Percentiles rank a stretch among this genome's conserved stretches.
Conservation (phyloP, 2,329 filamentous ascomycete genomes). For the Aspergillus sp. region DNA sequence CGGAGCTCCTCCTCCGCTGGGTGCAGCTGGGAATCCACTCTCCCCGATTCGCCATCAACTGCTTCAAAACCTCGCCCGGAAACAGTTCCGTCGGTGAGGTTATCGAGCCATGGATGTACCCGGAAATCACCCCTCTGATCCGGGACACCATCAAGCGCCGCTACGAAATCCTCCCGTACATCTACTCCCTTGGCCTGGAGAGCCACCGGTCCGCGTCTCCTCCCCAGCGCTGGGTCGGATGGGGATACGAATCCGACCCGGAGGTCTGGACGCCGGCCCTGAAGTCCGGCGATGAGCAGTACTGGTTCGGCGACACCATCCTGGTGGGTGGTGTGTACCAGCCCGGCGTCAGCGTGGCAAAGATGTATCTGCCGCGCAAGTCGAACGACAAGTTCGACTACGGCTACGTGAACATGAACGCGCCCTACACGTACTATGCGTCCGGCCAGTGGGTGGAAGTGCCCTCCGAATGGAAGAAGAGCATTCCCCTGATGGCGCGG, state of each 20-base stretch:
- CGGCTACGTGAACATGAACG: constrained; percentile 62
- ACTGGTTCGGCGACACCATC: constrained; percentile 67
- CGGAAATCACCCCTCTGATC: constrained; percentile 61
- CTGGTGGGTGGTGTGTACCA: constrained; percentile 68
- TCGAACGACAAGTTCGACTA: constrained; percentile 43
- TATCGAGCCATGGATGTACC: constrained; percentile 77
- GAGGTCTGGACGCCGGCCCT: constrained; percentile 63
- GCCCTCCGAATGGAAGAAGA: constrained; percentile 50
- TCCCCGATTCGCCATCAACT: constrained; percentile 72
- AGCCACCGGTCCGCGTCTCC: constrained; percentile 61
- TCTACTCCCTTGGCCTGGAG: constrained; percentile 63
- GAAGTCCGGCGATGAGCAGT: constrained; percentile 66
- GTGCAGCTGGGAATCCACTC: constrained; percentile 69
- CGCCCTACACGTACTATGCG: constrained; percentile 56
- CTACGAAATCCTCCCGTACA: constrained; percentile 69
- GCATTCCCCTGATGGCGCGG: constrained; percentile 56
- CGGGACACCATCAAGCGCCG: constrained; percentile 65
- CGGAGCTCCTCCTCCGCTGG: constrained; percentile 70
- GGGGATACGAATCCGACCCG: constrained; percentile 66
- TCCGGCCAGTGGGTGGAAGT: constrained; percentile 55
- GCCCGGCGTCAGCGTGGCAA: constrained; percentile 52
- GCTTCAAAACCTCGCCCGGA: constrained; percentile 67
- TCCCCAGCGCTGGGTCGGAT: constrained; percentile 70
- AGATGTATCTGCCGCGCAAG: constrained; percentile 60
- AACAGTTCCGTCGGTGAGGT: constrained; percentile 69